A percentile compares a stretch with the other conserved stretches of the same genome.
Evolutionary conservation across 441 rosid species (phyloP).

Genomic region (Erodium trifolium): DNA sequence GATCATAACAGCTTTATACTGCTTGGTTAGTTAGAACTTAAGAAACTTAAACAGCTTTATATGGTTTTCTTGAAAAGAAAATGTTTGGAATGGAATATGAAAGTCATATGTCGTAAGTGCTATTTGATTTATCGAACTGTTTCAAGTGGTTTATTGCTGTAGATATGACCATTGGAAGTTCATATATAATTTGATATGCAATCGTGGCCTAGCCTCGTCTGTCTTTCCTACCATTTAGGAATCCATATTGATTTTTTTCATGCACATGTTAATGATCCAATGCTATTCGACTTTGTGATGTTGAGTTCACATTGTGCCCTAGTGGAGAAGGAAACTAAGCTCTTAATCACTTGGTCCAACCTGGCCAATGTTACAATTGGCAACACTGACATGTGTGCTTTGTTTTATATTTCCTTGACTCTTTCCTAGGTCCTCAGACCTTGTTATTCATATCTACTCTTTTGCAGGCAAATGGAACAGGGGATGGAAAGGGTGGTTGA

Average conservation of each 20-base stretch:
- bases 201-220: no score
- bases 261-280: neutral
- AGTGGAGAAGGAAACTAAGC: no score
- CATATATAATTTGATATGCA: neutral
- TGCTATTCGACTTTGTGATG: neutral
- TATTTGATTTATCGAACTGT: neutral
- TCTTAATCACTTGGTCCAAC: neutral
- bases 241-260: no score
- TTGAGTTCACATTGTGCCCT: no score
- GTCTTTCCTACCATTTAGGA: no score
- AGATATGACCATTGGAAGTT: neutral
- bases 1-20: no score
- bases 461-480: constrained; percentile 56
- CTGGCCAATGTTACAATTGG: neutral
- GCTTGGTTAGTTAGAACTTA: no score
- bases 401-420: neutral
- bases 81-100: no score
- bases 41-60: neutral
- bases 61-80: neutral
- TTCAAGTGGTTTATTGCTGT: neutral
- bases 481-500: constrained; percentile 76
- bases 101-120: neutral
- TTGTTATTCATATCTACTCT: neutral
- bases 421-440: neutral
- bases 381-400: neutral